Conservation (phyloP, 306 rosid genomes). For the Geum urbanum region DNA sequence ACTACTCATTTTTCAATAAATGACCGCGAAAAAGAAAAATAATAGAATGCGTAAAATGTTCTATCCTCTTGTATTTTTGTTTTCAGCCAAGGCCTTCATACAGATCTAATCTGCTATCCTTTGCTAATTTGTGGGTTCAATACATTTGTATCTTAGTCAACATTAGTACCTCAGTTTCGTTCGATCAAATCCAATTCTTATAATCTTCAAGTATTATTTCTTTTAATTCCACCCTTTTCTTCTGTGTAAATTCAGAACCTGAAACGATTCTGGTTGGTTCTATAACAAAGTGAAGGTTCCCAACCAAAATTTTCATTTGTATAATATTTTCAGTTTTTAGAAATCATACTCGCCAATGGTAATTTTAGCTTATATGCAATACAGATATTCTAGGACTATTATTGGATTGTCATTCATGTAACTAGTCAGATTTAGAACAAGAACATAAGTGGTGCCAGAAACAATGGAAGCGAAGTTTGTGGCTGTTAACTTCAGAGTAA, state of each 20-base stretch:
- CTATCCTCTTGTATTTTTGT: neutral
- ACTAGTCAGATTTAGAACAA: neutral
- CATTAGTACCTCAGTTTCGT: neutral
- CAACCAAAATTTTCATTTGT: neutral
- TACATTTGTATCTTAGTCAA: neutral
- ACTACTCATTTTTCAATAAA: neutral
- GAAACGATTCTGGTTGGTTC: neutral
- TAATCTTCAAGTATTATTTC: too few relatives aligned
- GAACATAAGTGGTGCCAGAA: neutral
- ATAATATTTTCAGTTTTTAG: neutral
- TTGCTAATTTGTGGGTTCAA: neutral
- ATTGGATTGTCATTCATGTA: neutral
- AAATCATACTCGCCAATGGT: neutral
- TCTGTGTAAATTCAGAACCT: neutral
- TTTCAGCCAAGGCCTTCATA: neutral
- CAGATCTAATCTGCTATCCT: neutral
- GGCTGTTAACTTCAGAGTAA: constrained; percentile 17
- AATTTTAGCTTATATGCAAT: neutral
- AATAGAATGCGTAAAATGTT: neutral
- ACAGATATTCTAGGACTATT: constrained; percentile 2
- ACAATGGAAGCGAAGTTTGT: constrained; percentile 9
- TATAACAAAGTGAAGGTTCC: neutral
- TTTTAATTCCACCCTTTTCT: too few relatives aligned
- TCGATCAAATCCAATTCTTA: neutral
- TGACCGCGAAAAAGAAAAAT: neutral